A percentile compares a stretch with the other conserved stretches of the same genome.
Conservation (phyloP, 2,329 filamentous ascomycete genomes). For the Paracoccidioides lutzii region DNA sequence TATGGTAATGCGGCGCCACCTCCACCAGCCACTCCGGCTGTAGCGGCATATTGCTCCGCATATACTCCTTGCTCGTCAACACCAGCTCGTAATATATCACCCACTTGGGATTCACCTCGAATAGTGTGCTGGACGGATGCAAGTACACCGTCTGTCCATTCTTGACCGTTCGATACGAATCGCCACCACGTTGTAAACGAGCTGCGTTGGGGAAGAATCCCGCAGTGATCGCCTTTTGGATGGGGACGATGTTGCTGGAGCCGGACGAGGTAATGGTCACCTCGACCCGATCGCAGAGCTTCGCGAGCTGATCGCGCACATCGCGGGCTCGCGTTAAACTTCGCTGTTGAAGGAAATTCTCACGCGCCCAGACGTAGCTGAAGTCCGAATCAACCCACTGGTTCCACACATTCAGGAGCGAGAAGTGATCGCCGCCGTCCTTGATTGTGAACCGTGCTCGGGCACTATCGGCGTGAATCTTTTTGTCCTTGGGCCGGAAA, state of each 20-base stretch:
- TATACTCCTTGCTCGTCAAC: slow-evolving; percentile 90
- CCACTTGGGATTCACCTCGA: slow-evolving; percentile 69
- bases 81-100: slow-evolving; percentile 80
- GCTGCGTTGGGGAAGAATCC: slow-evolving; percentile 95
- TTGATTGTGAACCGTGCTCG: slow-evolving; percentile 78
- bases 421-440: slow-evolving; percentile 81
- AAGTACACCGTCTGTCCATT: slow-evolving; percentile 78
- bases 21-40: slow-evolving; percentile 76
- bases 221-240: slow-evolving; percentile 76
- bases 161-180: slow-evolving; percentile 84
- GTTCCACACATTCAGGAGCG: slow-evolving; percentile 84
- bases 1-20: slow-evolving; percentile 88
- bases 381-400: slow-evolving; percentile 92
- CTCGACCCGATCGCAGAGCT: slow-evolving; percentile 87
- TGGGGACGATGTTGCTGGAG: slow-evolving; percentile 57
- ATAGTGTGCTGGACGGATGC: slow-evolving; percentile 76
- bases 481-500: slow-evolving; percentile 93
- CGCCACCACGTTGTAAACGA: slow-evolving; percentile 66
- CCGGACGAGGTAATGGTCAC: slow-evolving; percentile 58
- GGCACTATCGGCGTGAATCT: slow-evolving; percentile 86
- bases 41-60: slow-evolving; percentile 75
- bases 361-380: slow-evolving; percentile 70
- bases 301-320: slow-evolving; percentile 80
- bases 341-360: slow-evolving; percentile 89
- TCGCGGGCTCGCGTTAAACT: slow-evolving; percentile 80